These are phyloP conservation scores for Leccinum subgranulosum DNA, from an alignment of 768 basidiomycete genomes.

Conservation along the genomic window DNA sequence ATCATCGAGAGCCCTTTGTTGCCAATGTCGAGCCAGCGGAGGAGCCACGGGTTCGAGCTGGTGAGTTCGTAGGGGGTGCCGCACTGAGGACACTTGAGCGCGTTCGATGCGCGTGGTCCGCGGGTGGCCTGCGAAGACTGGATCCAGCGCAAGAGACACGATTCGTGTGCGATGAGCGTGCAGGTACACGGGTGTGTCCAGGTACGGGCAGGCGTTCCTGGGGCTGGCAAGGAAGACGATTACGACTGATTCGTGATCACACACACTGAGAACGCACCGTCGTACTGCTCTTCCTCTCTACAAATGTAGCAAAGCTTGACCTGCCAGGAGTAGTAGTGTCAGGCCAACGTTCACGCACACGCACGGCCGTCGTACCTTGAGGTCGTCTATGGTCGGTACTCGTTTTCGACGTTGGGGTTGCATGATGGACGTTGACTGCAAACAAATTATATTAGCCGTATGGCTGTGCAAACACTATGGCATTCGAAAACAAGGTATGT, in stretches of 20 bases:
- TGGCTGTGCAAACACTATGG: slow-evolving; percentile 1
- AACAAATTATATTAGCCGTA: background rate
- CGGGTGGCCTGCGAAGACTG: slow-evolving; percentile 60
- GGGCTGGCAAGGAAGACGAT: slow-evolving; percentile 26
- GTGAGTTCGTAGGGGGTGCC: slow-evolving; percentile 62
- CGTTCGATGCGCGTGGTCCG: slow-evolving; percentile 49
- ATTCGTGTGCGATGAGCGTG: slow-evolving; percentile 76
- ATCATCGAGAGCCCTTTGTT: slow-evolving; percentile 48
- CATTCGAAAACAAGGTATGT: slow-evolving; percentile 20
- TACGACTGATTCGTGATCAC: background rate
- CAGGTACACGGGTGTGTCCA: slow-evolving; percentile 85
- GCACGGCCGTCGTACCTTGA: slow-evolving; percentile 22
- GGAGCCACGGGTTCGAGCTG: slow-evolving; percentile 54
- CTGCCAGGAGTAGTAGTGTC: slow-evolving; percentile 20
- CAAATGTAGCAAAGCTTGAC: slow-evolving; percentile 83
- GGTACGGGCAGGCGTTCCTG: slow-evolving; percentile 45
- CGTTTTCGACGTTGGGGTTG: slow-evolving; percentile 11
- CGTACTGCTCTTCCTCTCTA: slow-evolving; percentile 63
- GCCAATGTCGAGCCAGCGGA: slow-evolving; percentile 48
- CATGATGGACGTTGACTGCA: slow-evolving; percentile 15
- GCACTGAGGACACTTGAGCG: slow-evolving; percentile 81
- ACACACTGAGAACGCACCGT: slow-evolving; percentile 26
- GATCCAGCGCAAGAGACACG: slow-evolving; percentile 79
- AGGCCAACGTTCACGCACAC: background rate
- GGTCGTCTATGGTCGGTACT: slow-evolving; percentile 34